Evolutionary conservation across 2,329 filamentous ascomycete species (phyloP), one percentile per base, ranked within the genome.

Genomic region (Fusarium pilosicola): DNA sequence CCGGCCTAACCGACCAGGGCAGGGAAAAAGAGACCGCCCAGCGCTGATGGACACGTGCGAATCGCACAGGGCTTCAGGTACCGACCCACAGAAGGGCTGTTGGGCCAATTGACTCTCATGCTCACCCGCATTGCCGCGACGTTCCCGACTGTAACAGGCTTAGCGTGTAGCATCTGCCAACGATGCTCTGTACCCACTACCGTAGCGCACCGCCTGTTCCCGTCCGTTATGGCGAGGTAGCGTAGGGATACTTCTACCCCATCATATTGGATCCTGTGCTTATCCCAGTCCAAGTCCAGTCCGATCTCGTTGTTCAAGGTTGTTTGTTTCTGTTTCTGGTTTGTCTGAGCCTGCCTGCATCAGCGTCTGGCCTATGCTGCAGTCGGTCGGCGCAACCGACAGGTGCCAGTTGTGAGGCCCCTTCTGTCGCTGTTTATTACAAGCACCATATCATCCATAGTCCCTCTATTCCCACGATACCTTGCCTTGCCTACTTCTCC

Each of bases 11-110:
- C 70, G 44, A 56, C 70, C 48, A 57, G 48, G 62, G 48, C 62
- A 69, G 34, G 49, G 60, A 57, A 68, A 63, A 68, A 46, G 34
- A 28, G 18, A 26, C 41, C 39, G 61, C 61, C 49, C 32, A 36
- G 32, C 32, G 59, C 48, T 71, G 71, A 56, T 49, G 68, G 71
- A 74, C 72, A 74, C 72, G 72, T 74, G 72, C 72, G 68, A 74
- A 74, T 74, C 68, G 69, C 65, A 75, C 65, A 70, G 72, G 74
- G 71, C 74, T 48, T 71, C 71, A 75, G 70, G 65, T 76, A 75
- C 73, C 70, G 60, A 62, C 62, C 69, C 65, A 62, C 34, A 61
- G 18, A 36, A 38, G 39, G 42, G 32, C 26, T 26, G 61, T 24
- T 62, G 32, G 44, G 38, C 72, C 72, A 75, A 75, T 74, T 34